Evolutionary conservation across 1,284 basidiomycete genomes (phyloP), one percentile per base, ranked within the genome.

Genomic region (Mycena sp.): DNA sequence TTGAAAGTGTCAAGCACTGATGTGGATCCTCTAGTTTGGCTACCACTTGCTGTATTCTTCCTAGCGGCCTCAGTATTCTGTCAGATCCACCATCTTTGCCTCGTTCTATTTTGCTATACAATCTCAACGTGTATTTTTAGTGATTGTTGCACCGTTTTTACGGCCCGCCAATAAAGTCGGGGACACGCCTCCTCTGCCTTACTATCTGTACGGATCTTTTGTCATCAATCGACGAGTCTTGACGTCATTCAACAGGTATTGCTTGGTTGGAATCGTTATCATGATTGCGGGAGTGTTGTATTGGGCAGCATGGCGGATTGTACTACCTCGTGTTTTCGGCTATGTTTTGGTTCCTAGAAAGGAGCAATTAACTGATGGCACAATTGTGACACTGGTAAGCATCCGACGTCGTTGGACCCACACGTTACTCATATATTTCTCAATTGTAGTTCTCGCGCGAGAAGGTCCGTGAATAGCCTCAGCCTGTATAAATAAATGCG

Each of bases 101-200:
- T 19, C 4, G 17, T 17, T 5, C 10, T 7, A 4, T 2, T 11
- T 23, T 14, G 40, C 3, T 23, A 2, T 35, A 35, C 21, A 6
- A 17, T 37, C 46, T 61, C 28, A 61, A 35, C n/a, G n/a, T 32
- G 12, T 1, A 32, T 29, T 52, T 59, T 10, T 21, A 87, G 85
- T 88, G 40, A 74, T 88, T 6, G 69, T 88, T 26, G 81, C 81
- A 1, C 87, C 87, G 0, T 89, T 85, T 77, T 61, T 89, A 4
- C 82, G 71, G 23, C 87, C 88, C 4, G 74, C 82, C 0, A 83
- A 85, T 64, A 79, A 80, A 5, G 77, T 85, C 1, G 87, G 87
- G 7, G 85, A 88, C 65, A 86, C 85, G 0, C 86, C 85, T 3
- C 86, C 85, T 6, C 70, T 88, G 37, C 85, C 87, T 3, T 87